Evolutionary conservation across 495 filamentous ascomycete species (phyloP), one percentile per base, ranked within the genome.

Genomic region (Hypomontagnella monticulosa): DNA sequence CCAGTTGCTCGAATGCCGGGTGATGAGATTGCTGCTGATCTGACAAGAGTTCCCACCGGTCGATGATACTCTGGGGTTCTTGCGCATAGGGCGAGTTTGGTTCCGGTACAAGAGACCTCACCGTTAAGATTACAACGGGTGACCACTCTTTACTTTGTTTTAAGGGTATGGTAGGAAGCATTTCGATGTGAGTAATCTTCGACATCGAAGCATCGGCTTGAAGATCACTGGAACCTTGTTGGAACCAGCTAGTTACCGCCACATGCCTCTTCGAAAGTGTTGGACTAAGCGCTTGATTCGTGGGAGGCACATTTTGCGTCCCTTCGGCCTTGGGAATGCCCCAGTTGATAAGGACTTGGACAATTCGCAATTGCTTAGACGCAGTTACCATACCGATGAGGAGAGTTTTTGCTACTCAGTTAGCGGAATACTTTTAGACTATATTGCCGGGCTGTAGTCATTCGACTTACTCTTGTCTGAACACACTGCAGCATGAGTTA

Each of bases 401-500:
- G 23, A 92, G 70, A 15, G 73, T 82, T 55, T 83, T 84, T 69
- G 77, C 79, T 84, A 37, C 14, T 52, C 16, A 15, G 33, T 76
- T 50, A 66, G 63, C 19, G 67, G 41, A 23, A 16, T 12, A 8
- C 8, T 40, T 14, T 27, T 9, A 8, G 15, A 0, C 18, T 27
- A 33, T 27, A 49, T 7, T 18, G n/a, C n/a, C n/a, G n/a, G n/a
- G 18, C n/a, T 15, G 50, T 44, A 10, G 12, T 47, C 9, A 32
- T 40, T 33, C 41, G 12, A 53, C 75, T 62, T 78, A 90, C 87
- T 83, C 75, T 83, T 89, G 41, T 93, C 91, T 9, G 88, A 85
- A 58, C 88, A 88, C 56, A 95, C 79, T 11, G 93, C 84, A 2
- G 92, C 91, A 77, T 97, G 93, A 3, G 91, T 93, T 33, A 96